Evolutionary conservation across 2,329 filamentous ascomycete genomes (phyloP), one percentile per base, ranked within the genome.

Genomic region (Tolypocladium capitatum): DNA sequence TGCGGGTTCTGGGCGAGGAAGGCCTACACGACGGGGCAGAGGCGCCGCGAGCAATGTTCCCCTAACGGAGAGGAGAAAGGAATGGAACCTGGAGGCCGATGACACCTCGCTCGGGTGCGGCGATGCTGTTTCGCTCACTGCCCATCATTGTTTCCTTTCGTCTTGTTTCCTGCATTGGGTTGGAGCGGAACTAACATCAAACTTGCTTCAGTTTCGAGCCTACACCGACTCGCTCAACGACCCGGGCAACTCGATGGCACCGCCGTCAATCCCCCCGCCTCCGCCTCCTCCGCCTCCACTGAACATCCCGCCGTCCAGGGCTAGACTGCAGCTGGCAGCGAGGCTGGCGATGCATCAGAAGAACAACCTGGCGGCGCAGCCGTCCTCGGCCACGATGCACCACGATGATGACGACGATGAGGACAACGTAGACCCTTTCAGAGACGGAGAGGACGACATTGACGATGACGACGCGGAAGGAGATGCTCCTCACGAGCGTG

Each of bases 301-400:
- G 58, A 92, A 91, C 62, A 81, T 91, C 33, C 83, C 86, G 1
- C 90, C 91, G 2, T 94, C 88, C 8, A 81, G 91, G 46, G 91
- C 91, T 8, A 81, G 91, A 45, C 75, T 88, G 48, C 88, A 94
- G 64, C 77, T 97, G n/a, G 90, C 89, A n/a, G 86, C 86, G 13
- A 81, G 90, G 13, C 74, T 97, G 58, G 79, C 86, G 2, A 78
- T 84, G 66, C 84, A 87, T 54, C 79, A 81, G 55, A 83, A 86
- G 63, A 78, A 80, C 54, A 71, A 66, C 42, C 67, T 70, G 21
- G 67, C 72, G 6, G 65, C 70, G 24, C 67, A 69, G 18, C 68
- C 74, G 6, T 69, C 73, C 11, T 68, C 67, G 2, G 58, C 72
- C 2, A 66, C 66, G 1, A 54, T 66, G 24, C 62, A 65, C 48